Evolutionary conservation across 2,329 filamentous ascomycete species (phyloP).

Genomic region (Verticillium zaregamsianum): DNA sequence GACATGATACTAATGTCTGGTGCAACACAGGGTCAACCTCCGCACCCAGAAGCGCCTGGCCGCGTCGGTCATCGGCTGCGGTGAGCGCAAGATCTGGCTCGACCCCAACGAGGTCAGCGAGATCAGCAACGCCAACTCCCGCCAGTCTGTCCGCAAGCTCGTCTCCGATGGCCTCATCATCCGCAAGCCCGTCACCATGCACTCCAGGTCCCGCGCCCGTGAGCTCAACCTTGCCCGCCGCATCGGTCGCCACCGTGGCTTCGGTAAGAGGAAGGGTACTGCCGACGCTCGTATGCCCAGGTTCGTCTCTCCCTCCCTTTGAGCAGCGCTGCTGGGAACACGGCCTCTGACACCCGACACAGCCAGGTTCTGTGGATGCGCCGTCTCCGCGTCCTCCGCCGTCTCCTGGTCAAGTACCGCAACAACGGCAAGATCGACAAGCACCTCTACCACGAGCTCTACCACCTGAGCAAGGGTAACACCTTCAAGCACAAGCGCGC

Average conservation of each 20-base stretch:
- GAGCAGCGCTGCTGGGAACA: not conserved
- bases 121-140: constrained; percentile 99
- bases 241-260: constrained; percentile 96
- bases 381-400: constrained; percentile 97
- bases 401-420: constrained; percentile 99
- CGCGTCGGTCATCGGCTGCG: constrained; percentile 96
- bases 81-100: constrained; percentile 99
- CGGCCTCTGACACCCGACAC: constrained; percentile 21
- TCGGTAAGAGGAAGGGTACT: constrained; percentile 99
- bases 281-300: constrained; percentile 98
- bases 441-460: constrained; percentile 99
- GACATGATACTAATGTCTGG: constrained; percentile 13
- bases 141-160: constrained; percentile 99
- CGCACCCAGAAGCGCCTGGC: constrained; percentile 99
- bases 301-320: constrained; percentile 48
- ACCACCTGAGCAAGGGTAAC: constrained; percentile 99
- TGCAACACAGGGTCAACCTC: constrained; percentile 83
- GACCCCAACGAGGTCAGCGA: constrained; percentile 99
- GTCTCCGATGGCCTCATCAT: constrained; percentile 99
- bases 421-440: constrained; percentile 99
- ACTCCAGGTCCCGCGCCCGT: constrained; percentile 94
- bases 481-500: constrained; percentile 99
- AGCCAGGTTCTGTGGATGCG: constrained; percentile 99
- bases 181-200: constrained; percentile 99
- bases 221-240: constrained; percentile 92